Conservation (phyloP, 1,139 yeast species). For the Debaryomycetaceae sp. region DNA sequence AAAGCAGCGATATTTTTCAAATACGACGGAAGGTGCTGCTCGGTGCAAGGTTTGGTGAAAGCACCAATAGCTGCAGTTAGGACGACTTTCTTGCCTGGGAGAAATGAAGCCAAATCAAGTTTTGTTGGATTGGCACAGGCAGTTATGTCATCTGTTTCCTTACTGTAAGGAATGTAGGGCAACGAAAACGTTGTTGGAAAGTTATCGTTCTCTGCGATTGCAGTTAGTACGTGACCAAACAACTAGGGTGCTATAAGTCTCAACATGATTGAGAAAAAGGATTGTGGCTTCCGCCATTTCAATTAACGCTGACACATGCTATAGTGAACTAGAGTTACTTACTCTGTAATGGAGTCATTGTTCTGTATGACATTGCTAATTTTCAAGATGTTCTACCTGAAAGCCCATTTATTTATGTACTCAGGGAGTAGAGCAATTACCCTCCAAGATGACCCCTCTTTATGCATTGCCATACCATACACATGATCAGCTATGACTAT, state of each 20-base stretch:
- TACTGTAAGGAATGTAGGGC: conserved; percentile 54
- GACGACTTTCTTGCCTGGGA: conserved; percentile 54
- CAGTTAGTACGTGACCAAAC: not conserved
- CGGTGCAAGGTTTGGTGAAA: conserved; percentile 87
- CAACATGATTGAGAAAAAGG: no score
- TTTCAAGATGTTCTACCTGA: no score
- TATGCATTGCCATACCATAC: not conserved
- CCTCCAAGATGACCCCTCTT: no score
- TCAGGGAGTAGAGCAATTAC: no score
- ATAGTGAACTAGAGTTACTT: not conserved
- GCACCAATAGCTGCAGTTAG: conserved; percentile 89
- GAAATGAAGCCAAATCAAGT: conserved; percentile 47
- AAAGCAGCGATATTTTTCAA: conserved; percentile 50
- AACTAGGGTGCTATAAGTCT: not conserved
- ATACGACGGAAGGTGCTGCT: conserved; percentile 76
- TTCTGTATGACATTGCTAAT: not conserved
- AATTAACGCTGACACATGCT: not conserved
- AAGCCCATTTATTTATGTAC: no score
- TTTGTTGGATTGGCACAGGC: conserved; percentile 55
- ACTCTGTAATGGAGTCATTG: not conserved
- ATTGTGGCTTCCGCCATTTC: no score
- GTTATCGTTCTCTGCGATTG: conserved; percentile 10
- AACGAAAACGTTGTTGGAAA: conserved; percentile 55
- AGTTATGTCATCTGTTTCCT: conserved; percentile 38
- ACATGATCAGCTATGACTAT: not conserved